Percentiles rank a stretch among this genome's conserved stretches.
These are phyloP conservation scores for Rhizopus microsporus DNA, from an alignment of 371 early-diverging fungal species.

Conservation along the genomic window DNA sequence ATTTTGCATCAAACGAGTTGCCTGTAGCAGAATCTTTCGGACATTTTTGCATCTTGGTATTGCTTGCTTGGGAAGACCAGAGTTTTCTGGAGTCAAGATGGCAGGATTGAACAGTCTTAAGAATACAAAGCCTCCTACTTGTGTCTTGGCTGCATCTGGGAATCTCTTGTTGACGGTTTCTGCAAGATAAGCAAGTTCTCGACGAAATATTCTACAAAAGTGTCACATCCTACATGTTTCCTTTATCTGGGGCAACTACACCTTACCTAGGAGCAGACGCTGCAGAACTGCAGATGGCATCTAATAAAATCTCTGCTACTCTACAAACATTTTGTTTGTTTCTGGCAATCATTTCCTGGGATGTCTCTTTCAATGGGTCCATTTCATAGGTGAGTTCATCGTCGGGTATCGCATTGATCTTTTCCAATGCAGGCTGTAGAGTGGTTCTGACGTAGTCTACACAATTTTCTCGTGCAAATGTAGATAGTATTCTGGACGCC, in stretches of 20 bases:
- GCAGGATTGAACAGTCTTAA: conserved; percentile 92
- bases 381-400: conserved; percentile 64
- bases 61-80: conserved; percentile 47
- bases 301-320: conserved; percentile 72
- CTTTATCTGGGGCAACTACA: neutral
- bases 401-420: conserved; percentile 34
- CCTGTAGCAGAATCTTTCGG: conserved; percentile 80
- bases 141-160: conserved; percentile 77
- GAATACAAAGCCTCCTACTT: conserved; percentile 92
- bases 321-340: conserved; percentile 78
- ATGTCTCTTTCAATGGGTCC: conserved; percentile 74
- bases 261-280: conserved; percentile 61
- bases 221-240: neutral
- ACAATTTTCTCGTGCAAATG: conserved; percentile 76
- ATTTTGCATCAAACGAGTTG: conserved; percentile 95
- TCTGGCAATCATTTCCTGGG: conserved; percentile 53
- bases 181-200: conserved; percentile 73
- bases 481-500: conserved; percentile 79
- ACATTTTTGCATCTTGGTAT: conserved; percentile 59
- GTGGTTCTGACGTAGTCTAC: conserved; percentile 74
- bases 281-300: conserved; percentile 75
- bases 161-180: conserved; percentile 75
- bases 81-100: conserved; percentile 80
- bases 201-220: conserved; percentile 57
- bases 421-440: conserved; percentile 72